Conservation (phyloP, 2,329 filamentous ascomycete species). For the Arthroderma sp. region DNA sequence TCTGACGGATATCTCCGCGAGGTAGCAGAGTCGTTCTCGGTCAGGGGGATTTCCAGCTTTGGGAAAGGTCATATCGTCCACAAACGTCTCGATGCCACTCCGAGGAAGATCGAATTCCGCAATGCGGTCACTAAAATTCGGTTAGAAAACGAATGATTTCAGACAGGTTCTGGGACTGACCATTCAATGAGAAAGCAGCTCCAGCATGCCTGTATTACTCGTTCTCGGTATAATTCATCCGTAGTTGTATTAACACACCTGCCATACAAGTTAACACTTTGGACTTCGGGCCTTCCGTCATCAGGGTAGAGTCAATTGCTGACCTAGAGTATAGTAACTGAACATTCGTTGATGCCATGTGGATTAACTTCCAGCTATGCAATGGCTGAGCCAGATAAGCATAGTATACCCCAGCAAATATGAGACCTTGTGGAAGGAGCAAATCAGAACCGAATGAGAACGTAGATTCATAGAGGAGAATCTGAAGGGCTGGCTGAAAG, state of each 20-base stretch:
- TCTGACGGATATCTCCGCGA: constrained; percentile 22
- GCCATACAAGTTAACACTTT: too few species aligned
- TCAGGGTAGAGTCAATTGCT: too few species aligned
- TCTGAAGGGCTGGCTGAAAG: constrained; percentile 19
- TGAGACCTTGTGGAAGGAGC: constrained; percentile 18
- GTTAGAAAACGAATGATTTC: not conserved
- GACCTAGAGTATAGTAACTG: constrained; percentile 17
- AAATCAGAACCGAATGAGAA: constrained; percentile 20
- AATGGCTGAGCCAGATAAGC: constrained; percentile 21
- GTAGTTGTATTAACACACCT: constrained; percentile 10
- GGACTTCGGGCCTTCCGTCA: too few species aligned
- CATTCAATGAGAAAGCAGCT: constrained; percentile 22
- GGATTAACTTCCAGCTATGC: constrained; percentile 23
- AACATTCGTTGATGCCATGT: constrained; percentile 19
- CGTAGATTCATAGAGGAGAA: constrained; percentile 16
- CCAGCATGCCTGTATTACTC: constrained; percentile 18
- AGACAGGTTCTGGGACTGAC: not conserved
- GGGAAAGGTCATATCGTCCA: constrained; percentile 20
- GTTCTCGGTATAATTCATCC: constrained; percentile 9
- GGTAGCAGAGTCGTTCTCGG: constrained; percentile 16
- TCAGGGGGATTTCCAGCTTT: constrained; percentile 12
- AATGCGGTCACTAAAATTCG: constrained; percentile 15
- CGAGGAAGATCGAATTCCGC: constrained; percentile 22
- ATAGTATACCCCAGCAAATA: constrained; percentile 23
- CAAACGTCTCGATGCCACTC: constrained; percentile 20